Base-by-base conservation (phyloP, 2,329 filamentous ascomycete species). In the Davidsoniella neocaledoniae region DNA sequence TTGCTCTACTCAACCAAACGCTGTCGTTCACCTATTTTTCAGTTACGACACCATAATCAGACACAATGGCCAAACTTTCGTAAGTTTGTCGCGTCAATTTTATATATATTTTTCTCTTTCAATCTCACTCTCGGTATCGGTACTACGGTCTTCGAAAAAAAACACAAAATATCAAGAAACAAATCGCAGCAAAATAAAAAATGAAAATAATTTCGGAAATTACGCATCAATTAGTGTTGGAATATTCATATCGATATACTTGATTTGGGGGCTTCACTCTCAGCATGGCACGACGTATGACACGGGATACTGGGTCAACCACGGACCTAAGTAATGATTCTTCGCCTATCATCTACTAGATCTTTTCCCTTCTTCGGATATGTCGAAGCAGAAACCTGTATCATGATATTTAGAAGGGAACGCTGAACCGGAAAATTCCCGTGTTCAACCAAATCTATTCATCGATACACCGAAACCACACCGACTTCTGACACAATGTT, bases 31-130 rank as follows among this genome's bases (percentile, higher is more conserved):
- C 49, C 46, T 52, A 40, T 52, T 47, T 53, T 53, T 49, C 49
- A 45, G 49, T 49, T 46, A 51, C 49, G 50, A 54, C 55, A 52
- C 46, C 52, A 63, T 61, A 66, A 65, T 65, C 68, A 66, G 65
- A 68, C 65, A 70, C 66, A 74, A 78, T 78, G 74, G 74, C 74
- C 67, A 78, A 78, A 68, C 62, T 72, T 59, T 76, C 73, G 74
- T 78, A 71, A 70, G 74, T 76, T 45, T 42, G 48, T 45, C 37
- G 42, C 36, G 45, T 25, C 42, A 48, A 37, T 45, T 29, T 45
- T 49, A n/a, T n/a, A 5, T 43, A 33, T 23, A 42, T 48, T 52
- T 48, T 51, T 43, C 42, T 39, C 9, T 33, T 25, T 26, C 21
- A 33, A 43, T 40, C 29, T 46, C 41, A 39, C 38, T 50, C 9